Evolutionary conservation across 305 asterid genomes (phyloP).

Genomic region (Solanum aculeatissimum): DNA sequence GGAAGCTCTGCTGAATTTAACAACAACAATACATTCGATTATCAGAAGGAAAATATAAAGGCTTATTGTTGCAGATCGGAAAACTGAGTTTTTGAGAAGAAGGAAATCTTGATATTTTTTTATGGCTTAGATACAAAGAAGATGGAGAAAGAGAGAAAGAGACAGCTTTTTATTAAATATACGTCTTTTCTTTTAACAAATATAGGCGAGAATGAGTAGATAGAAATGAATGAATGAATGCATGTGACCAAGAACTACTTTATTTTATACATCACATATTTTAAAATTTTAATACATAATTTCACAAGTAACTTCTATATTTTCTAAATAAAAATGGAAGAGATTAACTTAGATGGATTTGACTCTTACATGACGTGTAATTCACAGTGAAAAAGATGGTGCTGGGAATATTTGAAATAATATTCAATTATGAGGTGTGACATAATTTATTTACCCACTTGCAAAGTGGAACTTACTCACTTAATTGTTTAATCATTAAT

Average conservation of each 20-base stretch:
- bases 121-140: neutral
- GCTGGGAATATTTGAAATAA: neutral
- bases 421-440: neutral
- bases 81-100: neutral
- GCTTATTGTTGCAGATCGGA: neutral
- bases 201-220: neutral
- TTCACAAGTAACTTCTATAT: neutral
- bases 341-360: neutral
- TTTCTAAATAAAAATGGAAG: neutral
- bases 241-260: neutral
- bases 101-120: neutral
- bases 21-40: neutral
- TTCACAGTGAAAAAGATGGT: neutral
- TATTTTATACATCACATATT: neutral
- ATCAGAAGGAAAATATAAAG: no score
- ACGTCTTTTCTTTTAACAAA: neutral
- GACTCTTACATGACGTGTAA: neutral
- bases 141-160: neutral
- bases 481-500: neutral
- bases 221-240: neutral
- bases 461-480: neutral
- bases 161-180: neutral
- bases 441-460: neutral
- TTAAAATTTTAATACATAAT: neutral
- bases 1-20: neutral